Conservation (phyloP, 768 basidiomycete species). For the Roridomyces roridus region DNA sequence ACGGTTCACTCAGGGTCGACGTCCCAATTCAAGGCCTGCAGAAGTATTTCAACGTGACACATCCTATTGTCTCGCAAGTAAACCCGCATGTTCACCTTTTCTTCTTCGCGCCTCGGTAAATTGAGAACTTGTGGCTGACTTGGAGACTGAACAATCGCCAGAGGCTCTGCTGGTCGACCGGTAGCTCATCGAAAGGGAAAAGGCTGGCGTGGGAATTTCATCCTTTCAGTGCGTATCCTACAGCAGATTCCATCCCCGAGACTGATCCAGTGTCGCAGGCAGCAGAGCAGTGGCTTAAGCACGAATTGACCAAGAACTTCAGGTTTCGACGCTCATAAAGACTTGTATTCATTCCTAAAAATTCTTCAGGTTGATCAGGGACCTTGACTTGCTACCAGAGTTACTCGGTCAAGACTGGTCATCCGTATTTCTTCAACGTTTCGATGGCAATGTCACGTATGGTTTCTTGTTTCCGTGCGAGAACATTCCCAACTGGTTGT, state of each 20-base stretch:
- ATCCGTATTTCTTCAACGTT: conserved; percentile 93
- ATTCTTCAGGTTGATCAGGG: conserved; percentile 76
- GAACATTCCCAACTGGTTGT: conserved; percentile 33
- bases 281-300: conserved; percentile 92
- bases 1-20: conserved; percentile 94
- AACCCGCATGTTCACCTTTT: conserved; percentile 93
- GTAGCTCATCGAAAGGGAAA: conserved; percentile 94
- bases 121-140: neutral
- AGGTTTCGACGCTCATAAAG: conserved; percentile 43
- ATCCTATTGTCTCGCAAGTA: conserved; percentile 40
- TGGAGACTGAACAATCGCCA: too few relatives aligned
- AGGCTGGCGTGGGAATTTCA: conserved; percentile 96
- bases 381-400: conserved; percentile 93
- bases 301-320: conserved; percentile 97
- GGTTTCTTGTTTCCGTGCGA: conserved; percentile 33
- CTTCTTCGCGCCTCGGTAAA: conserved; percentile 84
- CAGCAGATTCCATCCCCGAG: neutral
- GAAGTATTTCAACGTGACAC: conserved; percentile 76
- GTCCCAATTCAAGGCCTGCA: conserved; percentile 91
- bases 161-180: conserved; percentile 89
- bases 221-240: conserved; percentile 63
- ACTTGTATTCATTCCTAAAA: neutral
- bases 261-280: conserved; percentile 34
- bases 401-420: conserved; percentile 95
- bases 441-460: conserved; percentile 88